Percentiles rank a stretch among this genome's conserved stretches.
phyloP scores from a whole-genome alignment of 2,329 filamentous ascomycete genomes.

The Ascochyta fabae region DNA sequence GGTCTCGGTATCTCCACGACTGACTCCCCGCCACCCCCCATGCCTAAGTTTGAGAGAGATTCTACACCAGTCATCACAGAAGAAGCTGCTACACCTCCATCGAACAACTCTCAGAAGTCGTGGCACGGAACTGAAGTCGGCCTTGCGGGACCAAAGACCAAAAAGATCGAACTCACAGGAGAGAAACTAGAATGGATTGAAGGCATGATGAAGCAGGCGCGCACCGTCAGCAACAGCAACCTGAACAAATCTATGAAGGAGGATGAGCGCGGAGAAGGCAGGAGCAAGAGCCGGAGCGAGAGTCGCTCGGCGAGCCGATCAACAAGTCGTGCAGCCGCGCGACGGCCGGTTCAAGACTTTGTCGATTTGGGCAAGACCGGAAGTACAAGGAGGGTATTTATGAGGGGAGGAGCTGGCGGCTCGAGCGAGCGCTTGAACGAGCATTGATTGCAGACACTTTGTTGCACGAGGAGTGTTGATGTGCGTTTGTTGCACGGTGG shows the following conservation, averaged over 20 bases:
- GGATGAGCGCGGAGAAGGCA: conserved; percentile 25
- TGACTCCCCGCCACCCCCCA: conserved; percentile 33
- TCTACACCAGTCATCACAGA: conserved; percentile 36
- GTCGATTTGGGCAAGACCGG: conserved; percentile 76
- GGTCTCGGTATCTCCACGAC: conserved; percentile 19
- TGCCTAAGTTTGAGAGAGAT: conserved; percentile 29
- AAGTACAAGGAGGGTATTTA: conserved; percentile 74
- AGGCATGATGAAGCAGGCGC: conserved; percentile 80
- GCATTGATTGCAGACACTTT: neutral
- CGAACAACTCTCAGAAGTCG: conserved; percentile 37
- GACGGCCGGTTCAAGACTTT: conserved; percentile 54
- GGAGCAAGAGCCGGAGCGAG: conserved; percentile 36
- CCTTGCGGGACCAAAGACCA: conserved; percentile 72
- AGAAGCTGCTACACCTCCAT: conserved; percentile 34
- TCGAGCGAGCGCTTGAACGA: conserved; percentile 13
- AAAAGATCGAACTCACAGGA: conserved; percentile 68
- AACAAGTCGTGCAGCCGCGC: conserved; percentile 23
- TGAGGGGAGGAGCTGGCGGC: conserved; percentile 45
- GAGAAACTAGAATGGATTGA: conserved; percentile 83
- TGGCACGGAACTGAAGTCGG: conserved; percentile 61
- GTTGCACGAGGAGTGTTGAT: neutral
- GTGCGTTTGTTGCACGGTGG: conserved; percentile 3
- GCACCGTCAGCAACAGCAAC: conserved; percentile 72
- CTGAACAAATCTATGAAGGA: conserved; percentile 26
- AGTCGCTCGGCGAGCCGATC: conserved; percentile 37